A percentile compares a stretch with the other conserved stretches of the same genome.
These are phyloP conservation scores for Inga oerstediana DNA, from an alignment of 306 rosid species.

Conservation along the genomic window DNA sequence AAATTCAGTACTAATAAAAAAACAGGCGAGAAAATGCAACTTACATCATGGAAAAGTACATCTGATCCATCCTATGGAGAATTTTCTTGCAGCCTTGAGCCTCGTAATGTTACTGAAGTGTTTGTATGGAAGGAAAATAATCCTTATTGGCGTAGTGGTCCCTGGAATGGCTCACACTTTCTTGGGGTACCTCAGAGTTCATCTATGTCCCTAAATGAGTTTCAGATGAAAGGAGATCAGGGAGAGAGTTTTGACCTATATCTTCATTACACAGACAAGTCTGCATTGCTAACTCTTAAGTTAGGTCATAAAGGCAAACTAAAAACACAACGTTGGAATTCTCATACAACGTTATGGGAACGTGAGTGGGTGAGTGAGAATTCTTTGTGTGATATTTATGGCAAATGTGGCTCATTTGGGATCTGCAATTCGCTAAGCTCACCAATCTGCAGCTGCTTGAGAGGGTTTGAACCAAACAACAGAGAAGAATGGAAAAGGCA, in stretches of 20 bases:
- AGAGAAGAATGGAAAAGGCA: neutral
- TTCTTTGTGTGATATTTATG: neutral
- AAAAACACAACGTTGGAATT: neutral
- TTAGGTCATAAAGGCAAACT: no score
- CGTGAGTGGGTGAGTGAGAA: neutral
- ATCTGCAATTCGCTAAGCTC: neutral
- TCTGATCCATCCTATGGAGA: constrained; percentile 36
- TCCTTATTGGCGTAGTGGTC: constrained; percentile 42
- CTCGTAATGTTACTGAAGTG: constrained; percentile 5
- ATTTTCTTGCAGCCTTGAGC: constrained; percentile 12
- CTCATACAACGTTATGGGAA: neutral
- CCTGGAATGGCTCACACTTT: constrained; percentile 12
- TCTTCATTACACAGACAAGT: no score
- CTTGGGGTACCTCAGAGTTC: neutral
- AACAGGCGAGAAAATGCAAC: neutral
- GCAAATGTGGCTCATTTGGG: neutral
- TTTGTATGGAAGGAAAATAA: constrained; percentile 32
- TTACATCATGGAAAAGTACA: constrained; percentile 32
- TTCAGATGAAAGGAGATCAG: neutral
- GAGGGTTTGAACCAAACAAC: neutral
- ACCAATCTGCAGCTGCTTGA: neutral
- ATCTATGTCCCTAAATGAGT: neutral
- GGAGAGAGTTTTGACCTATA: neutral
- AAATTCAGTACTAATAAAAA: neutral
- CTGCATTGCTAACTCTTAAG: neutral